Percentiles rank a stretch among this genome's conserved stretches.
Evolutionary conservation across 116 monocot species (phyloP).

Genomic region (Trichopus zeylanicus): DNA sequence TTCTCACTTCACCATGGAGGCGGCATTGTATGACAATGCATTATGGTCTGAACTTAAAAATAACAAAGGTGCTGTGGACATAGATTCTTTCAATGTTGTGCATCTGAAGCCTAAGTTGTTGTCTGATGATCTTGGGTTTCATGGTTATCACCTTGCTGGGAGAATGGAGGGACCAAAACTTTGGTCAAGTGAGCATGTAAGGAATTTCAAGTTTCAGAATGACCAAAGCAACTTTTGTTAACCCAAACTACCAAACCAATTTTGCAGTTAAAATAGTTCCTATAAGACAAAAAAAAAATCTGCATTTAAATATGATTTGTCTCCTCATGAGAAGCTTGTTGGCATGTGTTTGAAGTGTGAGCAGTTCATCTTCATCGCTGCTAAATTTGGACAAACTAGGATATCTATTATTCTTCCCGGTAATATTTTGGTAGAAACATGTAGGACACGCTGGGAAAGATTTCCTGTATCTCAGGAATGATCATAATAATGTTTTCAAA

Average conservation of each 20-base stretch:
- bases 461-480: too few species aligned
- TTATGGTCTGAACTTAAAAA: slow-evolving; percentile 8
- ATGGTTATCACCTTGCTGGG: slow-evolving; percentile 58
- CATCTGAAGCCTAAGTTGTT: slow-evolving; percentile 35
- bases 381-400: too few species aligned
- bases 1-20: slow-evolving; percentile 61
- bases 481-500: too few species aligned
- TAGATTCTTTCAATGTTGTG: slow-evolving; percentile 22
- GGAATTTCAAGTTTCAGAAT: background rate
- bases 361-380: too few species aligned
- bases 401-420: too few species aligned
- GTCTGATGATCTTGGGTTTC: slow-evolving; percentile 43
- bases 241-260: too few species aligned
- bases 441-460: too few species aligned
- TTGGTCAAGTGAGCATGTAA: slow-evolving; percentile 96
- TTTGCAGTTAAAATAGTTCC: background rate
- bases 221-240: background rate
- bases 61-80: slow-evolving; percentile 16
- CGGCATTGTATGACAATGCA: slow-evolving; percentile 61
- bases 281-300: too few species aligned
- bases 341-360: too few species aligned
- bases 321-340: too few species aligned
- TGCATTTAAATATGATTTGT: too few species aligned
- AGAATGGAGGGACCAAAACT: slow-evolving; percentile 76
- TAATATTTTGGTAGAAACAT: too few species aligned